These are phyloP conservation scores for Saturnispora quitensis DNA, from an alignment of 805 yeast species.

Conservation along the genomic window DNA sequence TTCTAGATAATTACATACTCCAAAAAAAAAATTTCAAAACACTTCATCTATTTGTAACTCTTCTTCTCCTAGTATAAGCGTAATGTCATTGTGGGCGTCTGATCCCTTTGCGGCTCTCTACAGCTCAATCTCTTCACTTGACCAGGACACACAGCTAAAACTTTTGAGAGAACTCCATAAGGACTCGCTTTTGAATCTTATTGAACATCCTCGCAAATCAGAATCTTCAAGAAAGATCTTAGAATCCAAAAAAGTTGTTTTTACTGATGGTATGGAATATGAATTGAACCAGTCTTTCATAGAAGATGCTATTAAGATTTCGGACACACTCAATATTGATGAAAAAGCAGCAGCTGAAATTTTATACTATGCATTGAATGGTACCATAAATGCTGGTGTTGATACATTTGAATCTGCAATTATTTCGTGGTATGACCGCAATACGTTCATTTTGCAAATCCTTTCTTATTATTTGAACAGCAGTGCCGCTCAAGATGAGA, in stretches of 20 bases:
- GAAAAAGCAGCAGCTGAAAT: conserved; percentile 70
- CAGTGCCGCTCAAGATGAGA: not conserved
- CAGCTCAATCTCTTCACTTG: conserved; percentile 32
- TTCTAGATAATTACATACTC: not conserved
- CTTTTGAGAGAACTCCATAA: conserved; percentile 25
- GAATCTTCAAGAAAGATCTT: conserved; percentile 38
- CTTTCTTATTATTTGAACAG: conserved; percentile 30
- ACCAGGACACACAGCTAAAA: conserved; percentile 13
- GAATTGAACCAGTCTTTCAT: conserved; percentile 60
- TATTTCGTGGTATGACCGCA: conserved; percentile 57
- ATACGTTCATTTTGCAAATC: conserved; percentile 66
- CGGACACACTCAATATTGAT: conserved; percentile 66
- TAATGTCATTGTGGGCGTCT: conserved; percentile 29
- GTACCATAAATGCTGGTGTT: conserved; percentile 32
- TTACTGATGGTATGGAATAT: conserved; percentile 50
- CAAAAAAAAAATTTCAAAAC: not conserved
- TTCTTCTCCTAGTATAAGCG: not conserved
- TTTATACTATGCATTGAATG: conserved; percentile 38
- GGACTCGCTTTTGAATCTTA: conserved; percentile 36
- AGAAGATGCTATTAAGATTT: conserved; percentile 43
- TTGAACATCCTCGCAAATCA: conserved; percentile 35
- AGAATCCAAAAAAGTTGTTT: conserved; percentile 37
- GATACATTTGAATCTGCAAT: conserved; percentile 53
- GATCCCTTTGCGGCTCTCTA: conserved; percentile 37
- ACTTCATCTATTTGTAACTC: not conserved